phyloP scores from a whole-genome alignment of 129 eudicot genomes.

The Helianthus tuberosus region DNA sequence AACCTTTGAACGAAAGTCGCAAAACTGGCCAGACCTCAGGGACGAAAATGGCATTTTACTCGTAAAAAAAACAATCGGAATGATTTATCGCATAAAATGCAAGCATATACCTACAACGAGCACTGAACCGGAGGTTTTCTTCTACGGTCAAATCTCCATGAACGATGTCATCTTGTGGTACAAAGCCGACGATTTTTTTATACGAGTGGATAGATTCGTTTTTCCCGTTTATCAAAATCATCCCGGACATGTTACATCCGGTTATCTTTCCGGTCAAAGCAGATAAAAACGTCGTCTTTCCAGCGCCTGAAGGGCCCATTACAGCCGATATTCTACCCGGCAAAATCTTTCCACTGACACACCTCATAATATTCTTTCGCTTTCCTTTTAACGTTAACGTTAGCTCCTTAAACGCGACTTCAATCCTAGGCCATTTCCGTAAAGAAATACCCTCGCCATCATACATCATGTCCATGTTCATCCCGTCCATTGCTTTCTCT shows the following conservation, averaged over 20 bases:
- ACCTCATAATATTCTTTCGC: constrained; percentile 76
- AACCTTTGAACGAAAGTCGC: too few species aligned
- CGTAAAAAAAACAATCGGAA: too few species aligned
- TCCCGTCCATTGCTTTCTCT: constrained; percentile 91
- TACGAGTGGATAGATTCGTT: constrained; percentile 73
- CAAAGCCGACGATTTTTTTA: constrained; percentile 84
- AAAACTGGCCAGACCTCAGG: too few species aligned
- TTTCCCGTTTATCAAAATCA: constrained; percentile 75
- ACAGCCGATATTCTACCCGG: constrained; percentile 96
- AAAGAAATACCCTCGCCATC: constrained; percentile 38
- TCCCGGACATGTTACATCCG: constrained; percentile 71
- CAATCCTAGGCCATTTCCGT: constrained; percentile 67
- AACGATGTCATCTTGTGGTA: constrained; percentile 95
- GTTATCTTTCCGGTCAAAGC: constrained; percentile 72
- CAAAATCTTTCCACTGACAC: constrained; percentile 71
- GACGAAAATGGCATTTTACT: too few species aligned
- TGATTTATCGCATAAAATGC: neutral
- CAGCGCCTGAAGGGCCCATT: constrained; percentile 99
- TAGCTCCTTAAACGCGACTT: constrained; percentile 82
- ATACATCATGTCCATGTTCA: constrained; percentile 59
- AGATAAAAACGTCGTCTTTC: constrained; percentile 89
- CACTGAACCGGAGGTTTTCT: constrained; percentile 87
- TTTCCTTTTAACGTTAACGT: constrained; percentile 77
- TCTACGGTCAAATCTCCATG: constrained; percentile 97
- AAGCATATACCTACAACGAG: constrained; percentile 76